Conservation (phyloP, 108 stramenopile genomes). For the Fistulifera pelliculosa region DNA sequence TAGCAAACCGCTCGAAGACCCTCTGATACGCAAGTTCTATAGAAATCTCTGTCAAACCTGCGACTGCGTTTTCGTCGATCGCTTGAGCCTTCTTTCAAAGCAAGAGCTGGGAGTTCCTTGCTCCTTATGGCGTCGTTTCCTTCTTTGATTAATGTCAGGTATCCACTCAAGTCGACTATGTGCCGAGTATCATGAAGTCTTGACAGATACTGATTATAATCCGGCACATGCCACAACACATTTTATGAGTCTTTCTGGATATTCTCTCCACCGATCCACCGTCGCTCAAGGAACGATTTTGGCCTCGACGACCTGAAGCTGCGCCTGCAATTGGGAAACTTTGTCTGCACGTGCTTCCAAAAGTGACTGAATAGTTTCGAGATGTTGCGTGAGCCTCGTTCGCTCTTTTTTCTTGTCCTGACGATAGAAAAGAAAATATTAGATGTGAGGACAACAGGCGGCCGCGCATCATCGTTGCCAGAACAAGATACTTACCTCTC, state of each 20-base stretch:
- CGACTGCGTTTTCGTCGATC: slow-evolving; percentile 53
- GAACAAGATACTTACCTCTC: background rate
- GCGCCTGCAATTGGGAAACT: slow-evolving; percentile 45
- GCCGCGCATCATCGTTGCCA: slow-evolving; percentile 36
- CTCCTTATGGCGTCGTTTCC: slow-evolving; percentile 75
- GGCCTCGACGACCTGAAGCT: slow-evolving; percentile 32
- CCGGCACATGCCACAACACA: slow-evolving; percentile 61
- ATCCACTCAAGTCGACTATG: slow-evolving; percentile 64
- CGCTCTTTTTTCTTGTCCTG: slow-evolving; percentile 42
- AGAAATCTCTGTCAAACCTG: slow-evolving; percentile 76
- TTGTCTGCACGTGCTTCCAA: slow-evolving; percentile 52
- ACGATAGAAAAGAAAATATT: background rate
- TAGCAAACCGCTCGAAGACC: slow-evolving; percentile 68
- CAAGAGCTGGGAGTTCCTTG: slow-evolving; percentile 34
- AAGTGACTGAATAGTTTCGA: slow-evolving; percentile 45
- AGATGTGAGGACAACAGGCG: slow-evolving; percentile 1
- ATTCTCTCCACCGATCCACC: slow-evolving; percentile 33
- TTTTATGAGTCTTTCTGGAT: slow-evolving; percentile 50
- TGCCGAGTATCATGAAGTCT: slow-evolving; percentile 55
- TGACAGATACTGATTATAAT: slow-evolving; percentile 45
- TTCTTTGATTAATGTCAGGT: slow-evolving; percentile 70
- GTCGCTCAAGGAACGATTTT: slow-evolving; percentile 21
- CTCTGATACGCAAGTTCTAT: slow-evolving; percentile 75
- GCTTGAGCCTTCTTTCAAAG: slow-evolving; percentile 19
- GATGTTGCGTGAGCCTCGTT: slow-evolving; percentile 34